Base-by-base conservation (phyloP, 1,284 basidiomycete genomes). In the Hymenochaete sp. region DNA sequence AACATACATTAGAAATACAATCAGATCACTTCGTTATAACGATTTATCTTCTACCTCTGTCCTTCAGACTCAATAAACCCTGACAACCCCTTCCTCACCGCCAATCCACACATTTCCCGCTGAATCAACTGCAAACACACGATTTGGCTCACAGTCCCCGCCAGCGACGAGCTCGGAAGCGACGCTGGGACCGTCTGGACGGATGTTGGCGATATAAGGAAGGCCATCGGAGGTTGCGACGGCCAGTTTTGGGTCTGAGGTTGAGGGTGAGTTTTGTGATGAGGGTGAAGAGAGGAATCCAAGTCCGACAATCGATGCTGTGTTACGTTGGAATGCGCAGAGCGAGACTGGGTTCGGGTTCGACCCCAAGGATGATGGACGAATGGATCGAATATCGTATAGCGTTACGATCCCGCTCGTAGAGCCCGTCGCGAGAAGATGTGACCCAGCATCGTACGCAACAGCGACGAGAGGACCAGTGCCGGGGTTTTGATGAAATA, bases 351-450 rank as follows among this genome's bases (percentile, higher is more conserved):
- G 52, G 52, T 1, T 50, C 54, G 42, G 79, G n/a, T n/a, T n/a
- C n/a, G n/a, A n/a, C n/a, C n/a, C n/a, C n/a, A n/a, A n/a, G n/a
- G n/a, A n/a, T n/a, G n/a, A n/a, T n/a, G n/a, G n/a, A n/a, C n/a
- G n/a, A 60, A 1, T 62, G 54, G 9, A 35, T 6, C 71, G 67
- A 1, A 71, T 67, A 53, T 81, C 75, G 55, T 77, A 79, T 1
- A 88, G 51, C 4, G 67, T 63, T 0, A 82, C 68, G 3, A 79
- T 55, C 1, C 86, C 87, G n/a, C 63, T 63, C 0, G 65, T 59
- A n/a, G 77, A 73, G 0, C 83, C 85, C 2, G 79, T 79, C 0
- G 74, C 80, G 9, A 89, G 58, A 2, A 78, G 57, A 24, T 64
- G 60, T 28, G 64, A 59, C 0, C 56, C 44, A 0, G 66, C 52